Evolutionary conservation across 805 yeast species (phyloP), one percentile per base, ranked within the genome.

Genomic region (Candida saitoana): DNA sequence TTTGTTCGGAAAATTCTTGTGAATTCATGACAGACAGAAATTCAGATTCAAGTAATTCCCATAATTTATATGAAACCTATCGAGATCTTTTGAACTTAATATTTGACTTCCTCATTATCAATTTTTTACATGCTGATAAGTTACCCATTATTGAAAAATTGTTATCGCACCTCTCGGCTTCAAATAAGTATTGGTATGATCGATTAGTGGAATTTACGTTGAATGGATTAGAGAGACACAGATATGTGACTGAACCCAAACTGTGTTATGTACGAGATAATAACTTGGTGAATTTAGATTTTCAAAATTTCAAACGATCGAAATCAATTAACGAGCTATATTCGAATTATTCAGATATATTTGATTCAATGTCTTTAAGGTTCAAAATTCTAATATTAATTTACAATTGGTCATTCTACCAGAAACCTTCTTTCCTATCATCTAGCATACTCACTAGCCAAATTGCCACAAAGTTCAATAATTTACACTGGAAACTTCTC

Each of bases 1-100:
- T 51, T 46, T 69, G 73, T 49, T 67, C 69, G 5, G 60, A 60
- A 19, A 41, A 47, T 41, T 51, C 61, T 11, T 43, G 57, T 5
- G 46, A 52, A 31, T 49, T 52, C 39, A 57, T 57, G 40, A 34
- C 14, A 12, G 40, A 41, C 9, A 46, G 50, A 34, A 50, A 56
- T 43, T 51, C 62, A 2, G 9, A 43, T 5, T 43, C 34, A 27
- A 49, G 60, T 1, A 43, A 48, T 24, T 57, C 52, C 34, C 64
- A 61, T 44, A 22, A 36, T 4, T 49, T 63, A n/a, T 66, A 56
- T 42, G 19, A 22, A 8, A 42, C 62, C 5, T 60, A 63, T 25
- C 41, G 44, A 5, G 49, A 46, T 8, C 40, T 57, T 5, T 31
- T 65, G 7, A 15, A 32, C 14, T 35, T 56, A 9, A 34, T 63